Base-by-base conservation (phyloP, 1,284 basidiomycete genomes). In the Boletus smithii region DNA sequence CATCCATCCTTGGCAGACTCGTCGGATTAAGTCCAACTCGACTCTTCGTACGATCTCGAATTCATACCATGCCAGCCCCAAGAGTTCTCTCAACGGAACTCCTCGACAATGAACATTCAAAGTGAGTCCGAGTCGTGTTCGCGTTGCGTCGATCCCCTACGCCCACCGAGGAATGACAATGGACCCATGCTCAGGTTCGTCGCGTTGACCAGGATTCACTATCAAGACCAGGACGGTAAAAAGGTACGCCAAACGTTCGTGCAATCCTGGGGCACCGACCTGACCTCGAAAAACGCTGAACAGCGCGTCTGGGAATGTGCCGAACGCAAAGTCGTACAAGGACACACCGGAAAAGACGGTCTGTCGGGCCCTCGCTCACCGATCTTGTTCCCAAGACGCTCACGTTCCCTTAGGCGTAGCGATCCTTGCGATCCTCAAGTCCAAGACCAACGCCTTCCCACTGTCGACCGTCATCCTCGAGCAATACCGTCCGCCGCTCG, bases 291-390 rank as follows among this genome's bases (percentile, higher is more conserved):
- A n/a, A n/a, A n/a, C n/a, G n/a, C 27, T 4, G 18, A 7, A 8
- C 51, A 93, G 86, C 75, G 92, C 45, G 59, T 77, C 33, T 95
- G 93, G 93, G 94, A 97, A 67, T 83, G 75, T 49, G 91, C 91
- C 13, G 83, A 89, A 57, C 76, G 93, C 27, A 85, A 81, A 60
- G 92, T 89, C 9, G 92, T 91, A 1, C 76, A 88, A 33, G 77
- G 79, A 37, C 73, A 79, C 11, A 79, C 81, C 11, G 90, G 85
- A 0, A 79, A 93, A 44, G 93, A 95, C 70, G 90, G 91, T 91
- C 40, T 16, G 57, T 49, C 26, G 8, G 6, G 24, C 24, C 24
- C 9, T 24, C 24, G 24, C 24, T 9, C 24, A 13, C 16, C 23
- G 13, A 4, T 26, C 8, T 29, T 4, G n/a, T n/a, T 11, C 8